Evolutionary conservation across 495 filamentous ascomycete species (phyloP), one percentile per base, ranked within the genome.

Genomic region (Talaromyces borbonicus): DNA sequence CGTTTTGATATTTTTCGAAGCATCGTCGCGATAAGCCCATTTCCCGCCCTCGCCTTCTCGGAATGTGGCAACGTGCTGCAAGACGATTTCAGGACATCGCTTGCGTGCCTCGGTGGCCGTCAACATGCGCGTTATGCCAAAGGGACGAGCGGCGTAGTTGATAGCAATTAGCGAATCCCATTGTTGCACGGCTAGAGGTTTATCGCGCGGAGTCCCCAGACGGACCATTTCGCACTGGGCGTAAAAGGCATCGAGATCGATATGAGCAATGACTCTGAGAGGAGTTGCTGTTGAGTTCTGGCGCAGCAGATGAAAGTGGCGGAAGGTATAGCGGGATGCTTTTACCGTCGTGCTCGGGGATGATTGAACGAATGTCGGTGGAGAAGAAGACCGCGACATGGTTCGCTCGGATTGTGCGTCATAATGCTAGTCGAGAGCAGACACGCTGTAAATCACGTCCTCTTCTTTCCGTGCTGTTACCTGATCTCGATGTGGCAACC

Each of bases 171-270:
- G 73, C 12, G 85, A 90, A 62, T 78, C 71, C 78, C 78, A 73
- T 49, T 72, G 65, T 43, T 90, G 89, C n/a, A 98, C 92, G 1
- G 92, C 92, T 25, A 98, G 74, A 5, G 92, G 92, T 40, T 77
- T 74, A 29, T 85, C 77, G 47, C 84, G 79, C 29, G 83, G 65
- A 8, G 85, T 72, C 8, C 78, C 81, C 27, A 96, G 71, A 6
- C 93, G 81, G 3, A 93, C 80, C 74, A 86, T 89, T 62, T 97
- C 92, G 52, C 84, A 95, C 74, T 98, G 92, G 3, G 93, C 92
- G 55, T 98, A 98, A 65, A 97, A 97, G 38, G 90, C 92, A 75
- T 98, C 92, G 51, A 98, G 79, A 60, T 98, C 92, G 48, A 97
- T 75, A 57, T 96, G 92, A 15, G 89, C 86, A 40, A 95, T 80